Evolutionary conservation across 2,329 filamentous ascomycete genomes (phyloP), one percentile per base, ranked within the genome.

Genomic region (Emmonsiellopsis sp.): DNA sequence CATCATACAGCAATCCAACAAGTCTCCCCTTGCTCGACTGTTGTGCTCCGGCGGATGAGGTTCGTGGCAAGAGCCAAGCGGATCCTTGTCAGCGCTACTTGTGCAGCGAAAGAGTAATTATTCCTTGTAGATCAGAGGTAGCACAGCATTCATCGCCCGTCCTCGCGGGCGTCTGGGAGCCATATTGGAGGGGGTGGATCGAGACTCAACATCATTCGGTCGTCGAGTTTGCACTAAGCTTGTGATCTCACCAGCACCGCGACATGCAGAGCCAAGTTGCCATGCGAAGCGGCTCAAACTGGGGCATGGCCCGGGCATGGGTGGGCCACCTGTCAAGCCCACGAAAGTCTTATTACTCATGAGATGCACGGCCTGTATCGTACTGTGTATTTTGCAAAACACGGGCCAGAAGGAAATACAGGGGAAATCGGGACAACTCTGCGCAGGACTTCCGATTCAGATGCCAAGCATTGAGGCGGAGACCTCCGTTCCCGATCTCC

Each of bases 391-490:
- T 17, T 17, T 11, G 37, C 37, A 9, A 8, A 7, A 17, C 21
- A 6, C 10, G n/a, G 13, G 2, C 10, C 11, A 17, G 34, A 13
- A 7, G 8, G 14, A 34, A 6, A 10, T 36, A 37, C 33, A 33
- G 32, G 31, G 49, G 39, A 13, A 11, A 36, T 51, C 31, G 39
- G 49, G 31, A 27, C 39, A 36, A 44, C 2, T 37, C 6, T 51
- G 39, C 37, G 21, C 8, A 51, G 42, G 33, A 44, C 14, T 42
- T 34, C 49, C 49, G 40, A 44, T 31, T 6, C 49, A 43, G 39
- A 34, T 42, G 48, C 49, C 49, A 43, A 51, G 49, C 9, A 44
- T 43, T 51, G 49, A 14, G 39, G 49, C 49, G 42, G 39, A 51
- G 39, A 37, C 39, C 7, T 13, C 40, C 31, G 27, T n/a, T 33